Conservation (phyloP, 768 basidiomycete genomes). For the Dentipellis fragilis region DNA sequence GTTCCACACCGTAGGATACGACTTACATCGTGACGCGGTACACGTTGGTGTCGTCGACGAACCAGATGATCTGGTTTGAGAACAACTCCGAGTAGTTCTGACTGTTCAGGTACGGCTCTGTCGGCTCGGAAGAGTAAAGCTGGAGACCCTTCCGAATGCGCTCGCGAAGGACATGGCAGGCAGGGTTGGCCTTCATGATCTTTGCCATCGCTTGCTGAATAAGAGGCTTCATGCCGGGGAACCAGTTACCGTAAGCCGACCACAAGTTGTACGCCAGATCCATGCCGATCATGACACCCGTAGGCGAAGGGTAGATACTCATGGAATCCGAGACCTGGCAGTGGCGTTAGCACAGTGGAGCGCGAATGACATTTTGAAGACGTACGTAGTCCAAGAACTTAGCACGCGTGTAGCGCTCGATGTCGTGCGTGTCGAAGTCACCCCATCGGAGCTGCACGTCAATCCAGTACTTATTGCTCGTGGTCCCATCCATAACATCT, state of each 20-base stretch:
- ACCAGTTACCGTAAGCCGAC: slow-evolving; percentile 99
- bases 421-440: slow-evolving; percentile 98
- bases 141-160: slow-evolving; percentile 98
- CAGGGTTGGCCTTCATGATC: slow-evolving; percentile 99
- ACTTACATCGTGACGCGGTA: slow-evolving; percentile 90
- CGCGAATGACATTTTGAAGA: slow-evolving; percentile 1
- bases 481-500: slow-evolving; percentile 95
- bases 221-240: slow-evolving; percentile 96
- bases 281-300: slow-evolving; percentile 98
- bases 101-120: slow-evolving; percentile 97
- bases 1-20: not conserved
- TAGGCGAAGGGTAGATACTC: slow-evolving; percentile 99
- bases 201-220: slow-evolving; percentile 99
- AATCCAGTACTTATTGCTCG: slow-evolving; percentile 97
- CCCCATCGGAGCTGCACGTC: slow-evolving; percentile 95
- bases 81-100: slow-evolving; percentile 49
- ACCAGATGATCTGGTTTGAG: slow-evolving; percentile 99
- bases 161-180: slow-evolving; percentile 93
- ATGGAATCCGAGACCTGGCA: slow-evolving; percentile 83
- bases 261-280: slow-evolving; percentile 97
- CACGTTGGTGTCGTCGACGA: slow-evolving; percentile 99
- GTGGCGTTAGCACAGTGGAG: not conserved
- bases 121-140: slow-evolving; percentile 97
- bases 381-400: slow-evolving; percentile 96
- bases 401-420: slow-evolving; percentile 96